Conservation (phyloP, 768 basidiomycete species). For the Mycena rosella region DNA sequence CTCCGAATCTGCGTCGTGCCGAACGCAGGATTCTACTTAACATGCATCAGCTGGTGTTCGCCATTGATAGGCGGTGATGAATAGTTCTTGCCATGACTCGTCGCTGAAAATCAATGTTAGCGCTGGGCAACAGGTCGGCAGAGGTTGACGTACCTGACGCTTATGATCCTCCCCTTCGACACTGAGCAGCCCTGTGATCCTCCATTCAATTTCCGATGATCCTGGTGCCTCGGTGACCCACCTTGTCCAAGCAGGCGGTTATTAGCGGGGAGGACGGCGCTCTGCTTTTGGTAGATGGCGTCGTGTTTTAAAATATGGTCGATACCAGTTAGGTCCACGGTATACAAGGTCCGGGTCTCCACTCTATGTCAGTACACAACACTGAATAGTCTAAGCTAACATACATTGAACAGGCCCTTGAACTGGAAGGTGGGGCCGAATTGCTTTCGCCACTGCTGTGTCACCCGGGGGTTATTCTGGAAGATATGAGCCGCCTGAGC, state of each 20-base stretch:
- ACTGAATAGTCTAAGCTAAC: not conserved
- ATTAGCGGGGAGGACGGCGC: not conserved
- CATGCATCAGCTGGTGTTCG: not conserved
- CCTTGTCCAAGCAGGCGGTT: constrained; percentile 2
- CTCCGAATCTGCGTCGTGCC: constrained; percentile 55
- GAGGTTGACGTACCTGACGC: constrained; percentile 29
- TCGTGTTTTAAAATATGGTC: constrained; percentile 12
- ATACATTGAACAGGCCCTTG: constrained; percentile 3
- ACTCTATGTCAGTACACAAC: not conserved
- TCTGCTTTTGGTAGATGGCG: constrained; percentile 4
- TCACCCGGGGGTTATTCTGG: constrained; percentile 4
- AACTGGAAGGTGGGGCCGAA: constrained; percentile 20
- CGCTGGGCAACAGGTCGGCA: too few relatives aligned
- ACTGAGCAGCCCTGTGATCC: constrained; percentile 8
- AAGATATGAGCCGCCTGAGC: not conserved
- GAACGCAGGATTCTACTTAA: constrained; percentile 56
- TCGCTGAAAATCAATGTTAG: constrained; percentile 11
- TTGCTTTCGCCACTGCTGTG: not conserved
- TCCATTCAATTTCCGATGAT: too few relatives aligned
- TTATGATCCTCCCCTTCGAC: constrained; percentile 20
- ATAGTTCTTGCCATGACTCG: constrained; percentile 23
- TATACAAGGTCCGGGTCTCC: constrained; percentile 12
- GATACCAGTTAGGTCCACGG: not conserved
- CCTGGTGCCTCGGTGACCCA: not conserved
- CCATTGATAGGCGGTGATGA: too few relatives aligned